Evolutionary conservation across 1,284 basidiomycete species (phyloP).

Genomic region (Heliocybe sulcata): DNA sequence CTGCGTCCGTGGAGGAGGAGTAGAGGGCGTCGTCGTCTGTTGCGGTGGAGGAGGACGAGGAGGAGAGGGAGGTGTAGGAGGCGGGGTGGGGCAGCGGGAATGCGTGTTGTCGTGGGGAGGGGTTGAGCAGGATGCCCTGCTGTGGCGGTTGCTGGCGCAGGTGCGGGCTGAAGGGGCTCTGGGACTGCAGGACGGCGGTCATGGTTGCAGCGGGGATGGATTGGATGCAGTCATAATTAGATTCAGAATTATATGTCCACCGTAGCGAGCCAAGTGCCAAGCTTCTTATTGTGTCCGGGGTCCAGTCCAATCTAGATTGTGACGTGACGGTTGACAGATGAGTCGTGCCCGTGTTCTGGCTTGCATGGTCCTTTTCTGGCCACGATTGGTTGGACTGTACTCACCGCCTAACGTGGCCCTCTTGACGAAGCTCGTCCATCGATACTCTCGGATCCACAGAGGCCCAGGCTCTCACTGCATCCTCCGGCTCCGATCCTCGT

Average conservation of each 20-base stretch:
- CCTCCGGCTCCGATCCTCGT: too few species aligned
- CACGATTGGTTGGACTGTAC: not conserved
- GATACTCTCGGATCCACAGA: not conserved
- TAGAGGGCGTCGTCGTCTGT: not conserved
- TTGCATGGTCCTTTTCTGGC: not conserved
- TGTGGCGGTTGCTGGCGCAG: not conserved
- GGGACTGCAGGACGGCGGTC: not conserved
- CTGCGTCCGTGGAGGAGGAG: not conserved
- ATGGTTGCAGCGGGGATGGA: not conserved
- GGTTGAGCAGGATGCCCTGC: conserved; percentile 4
- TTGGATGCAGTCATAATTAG: not conserved
- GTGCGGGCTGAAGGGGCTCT: not conserved
- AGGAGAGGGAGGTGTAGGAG: not conserved
- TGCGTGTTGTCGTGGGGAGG: not conserved
- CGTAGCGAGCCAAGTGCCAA: not conserved
- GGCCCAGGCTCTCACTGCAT: not conserved
- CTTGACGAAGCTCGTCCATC: too few species aligned
- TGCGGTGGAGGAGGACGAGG: not conserved
- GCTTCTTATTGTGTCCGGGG: not conserved
- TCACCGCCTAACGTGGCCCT: too few species aligned
- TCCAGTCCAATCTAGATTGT: not conserved
- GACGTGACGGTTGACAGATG: not conserved
- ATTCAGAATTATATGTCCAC: not conserved
- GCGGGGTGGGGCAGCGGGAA: not conserved
- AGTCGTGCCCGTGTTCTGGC: not conserved